Percentiles rank a stretch among this genome's conserved stretches.
Conservation (phyloP, 345 rosid species). For the Theobroma cacao region DNA sequence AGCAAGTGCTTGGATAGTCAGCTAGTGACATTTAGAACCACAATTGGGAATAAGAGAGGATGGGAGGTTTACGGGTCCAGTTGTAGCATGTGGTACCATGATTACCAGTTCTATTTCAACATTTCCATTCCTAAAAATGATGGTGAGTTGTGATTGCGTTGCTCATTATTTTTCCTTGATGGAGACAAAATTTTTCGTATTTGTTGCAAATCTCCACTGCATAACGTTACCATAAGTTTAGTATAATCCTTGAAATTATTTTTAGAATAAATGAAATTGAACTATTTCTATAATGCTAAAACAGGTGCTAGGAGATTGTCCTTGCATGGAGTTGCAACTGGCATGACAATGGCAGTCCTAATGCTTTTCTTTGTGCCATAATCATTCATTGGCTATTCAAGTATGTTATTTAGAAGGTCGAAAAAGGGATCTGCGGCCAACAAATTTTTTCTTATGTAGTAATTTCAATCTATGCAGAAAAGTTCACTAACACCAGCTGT, state of each 20-base stretch:
- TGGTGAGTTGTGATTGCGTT: slow-evolving; percentile 21
- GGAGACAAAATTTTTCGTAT: background rate
- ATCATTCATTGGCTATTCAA: background rate
- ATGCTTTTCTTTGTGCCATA: slow-evolving; percentile 13
- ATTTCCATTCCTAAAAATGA: slow-evolving; percentile 20
- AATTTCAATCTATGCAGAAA: background rate
- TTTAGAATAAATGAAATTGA: background rate
- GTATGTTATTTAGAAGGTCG: background rate
- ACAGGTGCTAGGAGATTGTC: slow-evolving; percentile 21
- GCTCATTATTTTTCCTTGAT: background rate
- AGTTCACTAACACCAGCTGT: background rate
- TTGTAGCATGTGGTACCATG: slow-evolving; percentile 48
- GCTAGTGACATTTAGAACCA: slow-evolving; percentile 27
- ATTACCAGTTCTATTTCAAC: slow-evolving; percentile 38
- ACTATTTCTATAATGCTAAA: background rate
- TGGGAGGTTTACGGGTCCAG: slow-evolving; percentile 51
- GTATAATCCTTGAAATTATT: background rate
- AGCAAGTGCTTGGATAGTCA: slow-evolving; percentile 30
- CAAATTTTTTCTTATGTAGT: background rate
- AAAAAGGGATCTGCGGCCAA: background rate
- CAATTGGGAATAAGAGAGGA: slow-evolving; percentile 34
- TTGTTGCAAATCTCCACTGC: background rate
- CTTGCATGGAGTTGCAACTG: slow-evolving; percentile 12
- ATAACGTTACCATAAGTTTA: background rate
- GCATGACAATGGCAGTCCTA: slow-evolving; percentile 9